Conservation (phyloP, 768 basidiomycete species). For the Boletus vinaceobasis region DNA sequence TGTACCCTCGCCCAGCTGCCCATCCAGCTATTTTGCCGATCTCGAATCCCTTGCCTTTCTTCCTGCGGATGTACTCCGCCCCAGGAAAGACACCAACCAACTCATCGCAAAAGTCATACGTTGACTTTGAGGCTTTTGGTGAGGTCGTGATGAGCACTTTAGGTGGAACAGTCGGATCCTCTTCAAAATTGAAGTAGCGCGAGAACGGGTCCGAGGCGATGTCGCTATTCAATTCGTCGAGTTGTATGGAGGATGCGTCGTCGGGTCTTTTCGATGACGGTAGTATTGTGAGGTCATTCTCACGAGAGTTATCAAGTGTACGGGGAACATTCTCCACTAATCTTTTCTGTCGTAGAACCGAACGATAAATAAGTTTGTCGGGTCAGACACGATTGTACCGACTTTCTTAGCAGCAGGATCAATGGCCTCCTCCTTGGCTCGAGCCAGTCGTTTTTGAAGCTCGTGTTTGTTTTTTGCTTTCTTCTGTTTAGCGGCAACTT, state of each 20-base stretch:
- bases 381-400: conserved; percentile 16
- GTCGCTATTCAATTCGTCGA: conserved; percentile 63
- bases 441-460: conserved; percentile 73
- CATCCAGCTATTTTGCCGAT: conserved; percentile 88
- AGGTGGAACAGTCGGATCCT: conserved; percentile 70
- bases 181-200: conserved; percentile 65
- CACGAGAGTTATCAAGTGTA: conserved; percentile 91
- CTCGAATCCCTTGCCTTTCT: conserved; percentile 88
- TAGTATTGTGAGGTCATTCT: conserved; percentile 58
- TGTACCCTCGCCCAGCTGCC: conserved; percentile 87
- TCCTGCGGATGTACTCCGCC: conserved; percentile 81
- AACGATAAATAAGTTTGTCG: background rate
- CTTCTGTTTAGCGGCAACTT: conserved; percentile 68
- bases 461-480: conserved; percentile 78
- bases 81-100: conserved; percentile 87
- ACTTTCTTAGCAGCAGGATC: conserved; percentile 82
- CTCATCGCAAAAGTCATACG: conserved; percentile 93
- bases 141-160: conserved; percentile 92
- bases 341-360: conserved; percentile 62
- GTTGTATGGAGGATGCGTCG: conserved; percentile 35
- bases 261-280: conserved; percentile 32
- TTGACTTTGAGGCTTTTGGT: conserved; percentile 79
- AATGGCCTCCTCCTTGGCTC: conserved; percentile 69
- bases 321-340: conserved; percentile 80
- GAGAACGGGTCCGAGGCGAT: conserved; percentile 75